A percentile compares a stretch with the other conserved stretches of the same genome.
Conservation (phyloP, 2,329 filamentous ascomycete species). For the Aspergillus sp. region DNA sequence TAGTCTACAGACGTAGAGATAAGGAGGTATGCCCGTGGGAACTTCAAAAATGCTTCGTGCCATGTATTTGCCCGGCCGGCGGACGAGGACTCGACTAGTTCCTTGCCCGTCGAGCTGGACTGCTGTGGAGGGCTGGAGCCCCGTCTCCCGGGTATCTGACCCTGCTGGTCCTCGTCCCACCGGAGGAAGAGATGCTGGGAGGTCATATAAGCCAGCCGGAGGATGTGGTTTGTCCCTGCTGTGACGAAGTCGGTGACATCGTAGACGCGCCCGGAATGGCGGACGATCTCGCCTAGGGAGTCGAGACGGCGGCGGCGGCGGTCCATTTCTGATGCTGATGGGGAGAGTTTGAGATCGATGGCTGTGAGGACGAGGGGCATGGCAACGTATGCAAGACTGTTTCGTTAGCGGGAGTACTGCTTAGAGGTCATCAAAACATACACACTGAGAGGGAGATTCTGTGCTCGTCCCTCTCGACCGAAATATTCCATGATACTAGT, state of each 20-base stretch:
- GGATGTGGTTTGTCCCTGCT: constrained; percentile 24
- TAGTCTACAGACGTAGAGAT: constrained; percentile 29
- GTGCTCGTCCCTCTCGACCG: constrained; percentile 45
- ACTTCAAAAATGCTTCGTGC: constrained; percentile 26
- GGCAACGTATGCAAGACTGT: constrained; percentile 25
- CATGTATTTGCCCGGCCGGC: constrained; percentile 19
- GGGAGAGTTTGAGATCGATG: constrained; percentile 29
- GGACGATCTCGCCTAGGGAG: constrained; percentile 23
- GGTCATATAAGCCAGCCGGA: constrained; percentile 25
- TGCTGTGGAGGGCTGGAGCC: not conserved
- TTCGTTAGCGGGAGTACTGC: not conserved
- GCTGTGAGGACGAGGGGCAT: constrained; percentile 30
- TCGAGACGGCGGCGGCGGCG: constrained; percentile 19
- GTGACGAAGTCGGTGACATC: constrained; percentile 29
- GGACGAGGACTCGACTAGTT: not conserved
- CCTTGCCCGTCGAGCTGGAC: not conserved
- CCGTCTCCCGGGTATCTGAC: not conserved
- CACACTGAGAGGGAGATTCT: constrained; percentile 52
- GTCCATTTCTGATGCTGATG: constrained; percentile 15
- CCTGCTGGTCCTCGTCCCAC: not conserved
- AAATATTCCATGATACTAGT: constrained; percentile 51
- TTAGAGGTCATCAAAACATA: constrained; percentile 25
- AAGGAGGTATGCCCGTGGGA: constrained; percentile 26
- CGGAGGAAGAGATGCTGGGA: constrained; percentile 25
- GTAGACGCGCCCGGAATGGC: constrained; percentile 23